Evolutionary conservation across 2,329 filamentous ascomycete species (phyloP), one percentile per base, ranked within the genome.

Genomic region (Pestalotiopsis sp.): DNA sequence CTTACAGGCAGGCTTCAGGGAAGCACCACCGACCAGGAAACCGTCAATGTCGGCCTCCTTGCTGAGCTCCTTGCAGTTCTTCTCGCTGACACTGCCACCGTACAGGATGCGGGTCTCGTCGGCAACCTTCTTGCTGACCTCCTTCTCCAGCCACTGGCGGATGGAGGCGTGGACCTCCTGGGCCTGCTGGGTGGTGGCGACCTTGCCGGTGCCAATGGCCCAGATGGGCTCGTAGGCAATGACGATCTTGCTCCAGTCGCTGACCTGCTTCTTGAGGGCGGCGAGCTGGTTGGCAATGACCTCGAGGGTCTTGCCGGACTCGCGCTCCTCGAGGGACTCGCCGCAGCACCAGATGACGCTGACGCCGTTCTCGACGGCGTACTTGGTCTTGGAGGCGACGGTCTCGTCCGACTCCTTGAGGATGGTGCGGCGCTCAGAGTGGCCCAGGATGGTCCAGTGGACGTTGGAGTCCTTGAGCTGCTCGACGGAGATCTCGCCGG

Each of bases 191-290:
- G 91, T 94, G 72, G 91, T 92, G 75, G 94, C 94, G 74, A 97
- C 94, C 87, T 96, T 97, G 82, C 96, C 96, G 74, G 96, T 98
- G 76, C 95, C 95, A 75, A 91, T 92, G 80, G 90, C 94, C 95
- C 96, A 99, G 87, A 99, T 97, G 78, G 96, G 96, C 89, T 99
- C 96, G 84, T 99, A 99, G 78, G 96, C 96, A 78, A 99, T 89
- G 80, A 99, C 96, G 73, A 99, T 89, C 87, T 96, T 96, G 78
- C 86, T 89, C 96, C 96, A 99, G 85, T 97, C 93, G 76, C 89
- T 85, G 79, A 93, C 85, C 86, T 92, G 87, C 76, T 85, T 82
- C 81, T 94, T 91, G 73, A 95, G 93, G 73, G 94, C 94, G 72
- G 90, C 88, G 76, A 99, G 89, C 87, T 99, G 96, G 74, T 84